Conservation (phyloP, 2,329 filamentous ascomycete genomes). For the Sporothrix variecibatus region DNA sequence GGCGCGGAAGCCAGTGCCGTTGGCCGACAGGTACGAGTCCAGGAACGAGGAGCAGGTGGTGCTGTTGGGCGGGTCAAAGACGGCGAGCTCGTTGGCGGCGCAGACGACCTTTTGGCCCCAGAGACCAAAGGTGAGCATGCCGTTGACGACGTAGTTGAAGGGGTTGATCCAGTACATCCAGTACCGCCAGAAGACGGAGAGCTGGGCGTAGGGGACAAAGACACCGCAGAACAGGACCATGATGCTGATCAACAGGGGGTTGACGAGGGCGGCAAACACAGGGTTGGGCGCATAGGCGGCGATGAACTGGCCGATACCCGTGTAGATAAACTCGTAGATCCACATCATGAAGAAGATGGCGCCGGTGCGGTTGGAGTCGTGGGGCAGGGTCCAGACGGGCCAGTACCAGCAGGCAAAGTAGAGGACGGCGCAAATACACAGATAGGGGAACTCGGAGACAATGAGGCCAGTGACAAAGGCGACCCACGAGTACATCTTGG, state of each 20-base stretch:
- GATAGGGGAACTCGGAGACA: slow-evolving; percentile 81
- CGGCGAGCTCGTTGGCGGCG: slow-evolving; percentile 50
- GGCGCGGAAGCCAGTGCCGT: slow-evolving; percentile 50
- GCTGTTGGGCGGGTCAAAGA: slow-evolving; percentile 52
- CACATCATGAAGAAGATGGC: slow-evolving; percentile 73
- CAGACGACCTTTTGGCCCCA: slow-evolving; percentile 53
- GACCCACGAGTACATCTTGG: slow-evolving; percentile 82
- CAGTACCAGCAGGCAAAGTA: slow-evolving; percentile 64
- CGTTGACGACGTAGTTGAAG: slow-evolving; percentile 67
- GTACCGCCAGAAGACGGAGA: slow-evolving; percentile 74
- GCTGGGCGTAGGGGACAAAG: slow-evolving; percentile 74
- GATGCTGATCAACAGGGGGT: slow-evolving; percentile 80
- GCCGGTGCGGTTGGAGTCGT: slow-evolving; percentile 90
- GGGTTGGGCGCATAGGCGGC: slow-evolving; percentile 66
- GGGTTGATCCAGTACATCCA: slow-evolving; percentile 85
- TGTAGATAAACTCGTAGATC: slow-evolving; percentile 80
- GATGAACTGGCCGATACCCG: slow-evolving; percentile 75
- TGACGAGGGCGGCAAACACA: slow-evolving; percentile 73
- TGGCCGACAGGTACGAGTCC: slow-evolving; percentile 48
- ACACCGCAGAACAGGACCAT: slow-evolving; percentile 89
- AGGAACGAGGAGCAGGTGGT: slow-evolving; percentile 62
- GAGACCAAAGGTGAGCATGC: slow-evolving; percentile 54
- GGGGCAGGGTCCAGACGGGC: slow-evolving; percentile 51
- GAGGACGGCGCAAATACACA: slow-evolving; percentile 72
- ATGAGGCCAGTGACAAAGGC: slow-evolving; percentile 78